These are phyloP conservation scores for Xerocomellus dryophilus DNA, from an alignment of 768 basidiomycete genomes.

Conservation along the genomic window DNA sequence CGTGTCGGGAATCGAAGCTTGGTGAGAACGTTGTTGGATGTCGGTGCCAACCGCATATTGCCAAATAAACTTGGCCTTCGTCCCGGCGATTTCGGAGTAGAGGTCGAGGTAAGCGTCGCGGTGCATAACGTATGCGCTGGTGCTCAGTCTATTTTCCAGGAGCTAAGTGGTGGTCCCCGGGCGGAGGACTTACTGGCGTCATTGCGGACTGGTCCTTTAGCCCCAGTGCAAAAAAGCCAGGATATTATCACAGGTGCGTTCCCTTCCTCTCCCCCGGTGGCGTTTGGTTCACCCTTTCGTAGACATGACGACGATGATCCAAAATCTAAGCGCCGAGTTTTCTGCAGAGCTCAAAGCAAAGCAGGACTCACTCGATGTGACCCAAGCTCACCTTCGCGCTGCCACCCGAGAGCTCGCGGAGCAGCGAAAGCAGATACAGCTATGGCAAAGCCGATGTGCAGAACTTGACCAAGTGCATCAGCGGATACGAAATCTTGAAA, in stretches of 20 bases:
- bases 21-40: constrained; percentile 83
- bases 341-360: constrained; percentile 80
- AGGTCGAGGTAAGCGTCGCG: constrained; percentile 65
- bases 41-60: constrained; percentile 85
- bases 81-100: constrained; percentile 93
- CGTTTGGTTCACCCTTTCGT: constrained; percentile 10
- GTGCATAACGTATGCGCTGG: background rate
- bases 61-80: constrained; percentile 92
- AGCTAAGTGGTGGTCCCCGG: constrained; percentile 63
- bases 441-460: constrained; percentile 67
- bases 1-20: constrained; percentile 87
- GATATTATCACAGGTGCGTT: constrained; percentile 73
- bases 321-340: constrained; percentile 75
- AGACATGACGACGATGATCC: constrained; percentile 88
- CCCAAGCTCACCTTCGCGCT: constrained; percentile 80
- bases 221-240: constrained; percentile 82
- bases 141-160: constrained; percentile 39
- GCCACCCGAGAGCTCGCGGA: constrained; percentile 90
- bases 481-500: constrained; percentile 79
- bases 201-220: constrained; percentile 67
- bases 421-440: constrained; percentile 79
- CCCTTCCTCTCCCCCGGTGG: background rate
- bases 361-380: constrained; percentile 83
- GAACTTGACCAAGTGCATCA: constrained; percentile 82
- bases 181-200: constrained; percentile 79